These are phyloP conservation scores for Penicillium aurantiogriseum DNA, from an alignment of 2,329 filamentous ascomycete genomes.

Conservation along the genomic window DNA sequence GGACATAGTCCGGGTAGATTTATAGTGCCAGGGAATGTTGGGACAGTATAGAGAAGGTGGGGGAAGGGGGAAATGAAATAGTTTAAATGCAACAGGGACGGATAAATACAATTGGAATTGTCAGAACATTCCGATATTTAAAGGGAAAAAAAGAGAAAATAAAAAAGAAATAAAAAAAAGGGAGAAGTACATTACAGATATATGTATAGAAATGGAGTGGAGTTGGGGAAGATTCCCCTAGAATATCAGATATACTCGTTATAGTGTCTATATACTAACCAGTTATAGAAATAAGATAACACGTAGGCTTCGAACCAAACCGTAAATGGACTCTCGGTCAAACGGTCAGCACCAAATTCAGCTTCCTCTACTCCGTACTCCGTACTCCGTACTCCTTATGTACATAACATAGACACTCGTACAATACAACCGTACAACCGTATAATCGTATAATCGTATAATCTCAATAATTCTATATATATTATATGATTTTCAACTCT, in stretches of 20 bases:
- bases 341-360: constrained; percentile 9
- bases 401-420: neutral
- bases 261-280: neutral
- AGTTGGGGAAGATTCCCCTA: constrained; percentile 12
- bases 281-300: neutral
- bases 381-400: neutral
- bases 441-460: neutral
- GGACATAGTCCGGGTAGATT: constrained; percentile 31
- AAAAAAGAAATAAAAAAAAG: neutral
- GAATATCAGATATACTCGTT: neutral
- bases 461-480: neutral
- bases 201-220: neutral
- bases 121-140: neutral
- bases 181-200: neutral
- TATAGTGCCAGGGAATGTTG: constrained; percentile 12
- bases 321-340: constrained; percentile 20
- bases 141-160: neutral
- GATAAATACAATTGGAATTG: neutral
- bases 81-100: constrained; percentile 2
- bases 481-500: neutral
- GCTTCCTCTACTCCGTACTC: neutral
- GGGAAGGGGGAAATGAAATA: constrained; percentile 3
- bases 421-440: too few species aligned
- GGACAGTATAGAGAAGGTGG: neutral
- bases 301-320: neutral